Evolutionary conservation across 2,329 filamentous ascomycete species (phyloP).

Genomic region (Calonectria naviculata): DNA sequence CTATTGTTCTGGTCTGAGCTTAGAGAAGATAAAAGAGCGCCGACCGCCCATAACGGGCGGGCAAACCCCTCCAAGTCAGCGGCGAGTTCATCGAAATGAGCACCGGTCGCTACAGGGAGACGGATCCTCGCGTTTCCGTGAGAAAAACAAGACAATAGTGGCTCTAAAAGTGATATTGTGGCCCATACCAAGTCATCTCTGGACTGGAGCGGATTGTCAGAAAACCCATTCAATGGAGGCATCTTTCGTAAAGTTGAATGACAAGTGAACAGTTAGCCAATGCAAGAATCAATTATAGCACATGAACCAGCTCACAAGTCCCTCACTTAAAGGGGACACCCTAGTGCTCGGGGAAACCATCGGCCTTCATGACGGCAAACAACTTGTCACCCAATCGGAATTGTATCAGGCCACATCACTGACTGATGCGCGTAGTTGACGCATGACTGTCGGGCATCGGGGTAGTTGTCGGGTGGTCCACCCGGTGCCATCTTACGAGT

Average conservation of each 20-base stretch:
- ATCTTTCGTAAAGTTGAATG: neutral
- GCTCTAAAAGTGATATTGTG: slow-evolving; percentile 3
- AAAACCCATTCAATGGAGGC: slow-evolving; percentile 18
- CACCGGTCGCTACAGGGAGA: slow-evolving; percentile 49
- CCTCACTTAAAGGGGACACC: neutral
- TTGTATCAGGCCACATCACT: neutral
- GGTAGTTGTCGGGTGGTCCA: neutral
- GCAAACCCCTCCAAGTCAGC: slow-evolving; percentile 60
- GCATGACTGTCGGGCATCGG: slow-evolving; percentile 12
- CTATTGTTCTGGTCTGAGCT: slow-evolving; percentile 39
- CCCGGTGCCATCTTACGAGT: neutral
- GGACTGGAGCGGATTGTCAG: neutral
- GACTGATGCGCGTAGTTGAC: neutral
- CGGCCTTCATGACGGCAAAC: neutral
- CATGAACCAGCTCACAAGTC: neutral
- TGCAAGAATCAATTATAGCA: too few relatives aligned
- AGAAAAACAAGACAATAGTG: slow-evolving; percentile 4
- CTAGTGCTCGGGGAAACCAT: neutral
- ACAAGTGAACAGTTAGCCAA: too few relatives aligned
- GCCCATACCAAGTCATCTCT: slow-evolving; percentile 9
- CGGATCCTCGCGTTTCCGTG: slow-evolving; percentile 45
- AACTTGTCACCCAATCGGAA: neutral
- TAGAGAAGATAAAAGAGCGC: slow-evolving; percentile 51
- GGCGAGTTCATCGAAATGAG: slow-evolving; percentile 56
- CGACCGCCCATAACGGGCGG: slow-evolving; percentile 50